Base-by-base conservation (phyloP, 1,284 basidiomycete species). In the Ganoderma lingzhi region DNA sequence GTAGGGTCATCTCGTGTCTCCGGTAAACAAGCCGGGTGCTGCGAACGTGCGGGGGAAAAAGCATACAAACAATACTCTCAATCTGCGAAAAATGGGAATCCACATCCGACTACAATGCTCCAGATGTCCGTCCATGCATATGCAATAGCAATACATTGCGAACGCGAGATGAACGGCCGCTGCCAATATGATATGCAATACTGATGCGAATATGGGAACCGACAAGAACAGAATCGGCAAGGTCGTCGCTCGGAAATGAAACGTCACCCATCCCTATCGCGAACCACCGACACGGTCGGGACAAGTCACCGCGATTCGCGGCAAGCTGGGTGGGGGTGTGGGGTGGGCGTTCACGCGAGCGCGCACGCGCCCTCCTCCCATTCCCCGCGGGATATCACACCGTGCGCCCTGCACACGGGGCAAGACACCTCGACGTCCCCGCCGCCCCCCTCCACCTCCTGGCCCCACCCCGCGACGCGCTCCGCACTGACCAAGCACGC, bases 401-500 rank as follows among this genome's bases (percentile, higher is more conserved):
- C 92, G 30, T 84, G 82, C 44, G 84, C 84, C 63, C 91, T 80
- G 75, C 92, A 94, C 3, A 90, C 85, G 1, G 91, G 89, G 78
- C 92, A 93, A 17, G 87, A 86, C 35, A 93, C 90, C 76, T 90
- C 87, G 0, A 88, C 83, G 48, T 80, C 75, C 12, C 80, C 80
- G 28, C 79, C 80, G 23, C 81, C 78, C 58, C 79, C 78, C 55
- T 81, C 82, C 28, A 84, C 85, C 67, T 86, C 85, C 9, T 82
- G 84, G 39, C 88, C 89, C 79, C 84, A 86, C 19, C 88, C 82
- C 14, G 90, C 87, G 35, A 92, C 88, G 58, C 92, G 85, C 79
- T 90, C 90, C 17, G 92, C 87, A 71, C 86, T 90, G n/a, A 94
- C 91, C 45, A 94, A 76, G 78, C 92, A 94, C 62, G 87, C 80